Conservation (phyloP, 176 grass and related monocot genomes). For the Phoenix dactylifera region DNA sequence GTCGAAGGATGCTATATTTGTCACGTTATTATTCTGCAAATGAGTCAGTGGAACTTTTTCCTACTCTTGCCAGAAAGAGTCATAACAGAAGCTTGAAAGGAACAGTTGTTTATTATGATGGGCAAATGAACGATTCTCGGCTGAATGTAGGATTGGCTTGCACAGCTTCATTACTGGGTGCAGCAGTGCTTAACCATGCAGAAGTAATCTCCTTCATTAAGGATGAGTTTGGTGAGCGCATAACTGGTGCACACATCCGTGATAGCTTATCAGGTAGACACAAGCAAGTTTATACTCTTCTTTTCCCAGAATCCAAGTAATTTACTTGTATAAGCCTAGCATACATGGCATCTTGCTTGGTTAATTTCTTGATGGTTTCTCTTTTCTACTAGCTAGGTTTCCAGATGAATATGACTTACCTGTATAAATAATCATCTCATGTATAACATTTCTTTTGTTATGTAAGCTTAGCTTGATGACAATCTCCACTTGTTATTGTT, state of each 20-base stretch:
- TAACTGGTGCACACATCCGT: constrained; percentile 69
- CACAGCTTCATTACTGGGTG: constrained; percentile 72
- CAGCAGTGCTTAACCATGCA: constrained; percentile 83
- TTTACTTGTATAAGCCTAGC: too few relatives aligned
- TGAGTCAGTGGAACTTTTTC: constrained; percentile 81
- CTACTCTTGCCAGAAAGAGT: constrained; percentile 63
- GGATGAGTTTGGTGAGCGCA: constrained; percentile 53
- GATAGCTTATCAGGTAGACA: constrained; percentile 82
- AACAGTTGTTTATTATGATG: constrained; percentile 94
- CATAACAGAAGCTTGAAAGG: constrained; percentile 67
- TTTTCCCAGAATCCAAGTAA: too few relatives aligned
- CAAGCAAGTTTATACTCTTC: constrained; percentile 33
- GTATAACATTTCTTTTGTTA: too few relatives aligned
- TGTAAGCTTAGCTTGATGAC: neutral
- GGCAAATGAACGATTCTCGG: constrained; percentile 92
- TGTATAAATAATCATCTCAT: too few relatives aligned
- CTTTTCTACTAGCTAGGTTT: too few relatives aligned
- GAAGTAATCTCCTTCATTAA: constrained; percentile 88
- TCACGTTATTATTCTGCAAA: constrained; percentile 94
- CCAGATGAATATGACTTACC: too few relatives aligned
- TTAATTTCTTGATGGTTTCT: too few relatives aligned
- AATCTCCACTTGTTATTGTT: neutral
- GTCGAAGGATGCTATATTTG: constrained; percentile 73
- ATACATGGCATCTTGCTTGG: too few relatives aligned
- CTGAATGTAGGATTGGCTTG: constrained; percentile 90